Conservation (phyloP, 495 filamentous ascomycete genomes). For the Xanthoparmelia taractica region DNA sequence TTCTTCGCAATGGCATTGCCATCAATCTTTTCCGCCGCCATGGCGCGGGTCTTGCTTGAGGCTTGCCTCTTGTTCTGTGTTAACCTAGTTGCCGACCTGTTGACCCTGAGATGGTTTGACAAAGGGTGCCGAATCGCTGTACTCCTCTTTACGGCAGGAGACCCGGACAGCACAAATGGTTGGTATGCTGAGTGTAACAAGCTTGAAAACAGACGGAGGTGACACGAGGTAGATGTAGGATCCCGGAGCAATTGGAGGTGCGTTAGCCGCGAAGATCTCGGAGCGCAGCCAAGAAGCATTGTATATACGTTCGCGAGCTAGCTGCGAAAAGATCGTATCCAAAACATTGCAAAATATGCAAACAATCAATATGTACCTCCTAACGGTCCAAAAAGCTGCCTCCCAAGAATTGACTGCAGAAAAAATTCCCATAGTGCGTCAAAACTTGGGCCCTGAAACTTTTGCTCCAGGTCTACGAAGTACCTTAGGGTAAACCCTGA, state of each 20-base stretch:
- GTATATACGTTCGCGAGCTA: not conserved
- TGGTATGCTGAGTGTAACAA: not conserved
- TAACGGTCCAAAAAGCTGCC: not conserved
- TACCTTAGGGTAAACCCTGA: not conserved
- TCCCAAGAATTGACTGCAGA: not conserved
- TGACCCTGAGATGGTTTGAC: not conserved
- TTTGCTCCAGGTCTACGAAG: not conserved
- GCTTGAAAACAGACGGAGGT: not conserved
- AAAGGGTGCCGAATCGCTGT: not conserved
- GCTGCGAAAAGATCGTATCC: not conserved
- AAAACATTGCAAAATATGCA: not conserved
- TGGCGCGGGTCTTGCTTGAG: conserved; percentile 46
- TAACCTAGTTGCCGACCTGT: not conserved
- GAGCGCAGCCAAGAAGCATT: conserved; percentile 6
- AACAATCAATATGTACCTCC: not conserved
- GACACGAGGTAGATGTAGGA: not conserved
- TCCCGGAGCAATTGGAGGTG: conserved; percentile 1
- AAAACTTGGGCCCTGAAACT: not conserved
- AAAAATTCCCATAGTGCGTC: not conserved
- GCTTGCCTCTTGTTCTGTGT: conserved; percentile 32
- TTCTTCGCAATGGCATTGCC: conserved; percentile 87
- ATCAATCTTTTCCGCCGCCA: conserved; percentile 88
- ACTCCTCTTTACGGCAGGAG: not conserved
- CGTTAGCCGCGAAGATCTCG: conserved; percentile 12
- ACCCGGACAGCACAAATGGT: not conserved